Conservation (phyloP, 2,329 filamentous ascomycete species). For the Botryotinia globosa region DNA sequence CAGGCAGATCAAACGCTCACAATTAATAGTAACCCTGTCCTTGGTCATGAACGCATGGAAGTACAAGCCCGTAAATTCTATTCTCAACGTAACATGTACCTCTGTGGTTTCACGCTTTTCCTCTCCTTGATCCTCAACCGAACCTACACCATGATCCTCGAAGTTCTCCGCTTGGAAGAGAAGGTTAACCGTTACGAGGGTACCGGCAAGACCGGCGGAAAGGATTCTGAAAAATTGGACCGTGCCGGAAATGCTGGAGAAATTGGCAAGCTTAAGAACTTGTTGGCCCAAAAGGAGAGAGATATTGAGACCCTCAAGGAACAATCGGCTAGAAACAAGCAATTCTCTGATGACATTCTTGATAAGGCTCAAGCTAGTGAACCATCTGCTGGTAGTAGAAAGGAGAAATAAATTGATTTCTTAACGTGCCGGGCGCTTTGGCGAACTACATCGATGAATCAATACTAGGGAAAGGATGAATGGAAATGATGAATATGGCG, state of each 20-base stretch:
- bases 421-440: slow-evolving; percentile 2
- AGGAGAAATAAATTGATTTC: slow-evolving; percentile 1
- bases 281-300: slow-evolving; percentile 70
- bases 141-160: slow-evolving; percentile 78
- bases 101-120: slow-evolving; percentile 98
- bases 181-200: slow-evolving; percentile 82
- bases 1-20: slow-evolving; percentile 29
- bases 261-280: slow-evolving; percentile 64
- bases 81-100: slow-evolving; percentile 99
- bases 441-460: background rate
- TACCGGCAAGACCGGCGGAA: slow-evolving; percentile 55
- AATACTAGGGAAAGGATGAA: background rate
- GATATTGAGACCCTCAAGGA: slow-evolving; percentile 59
- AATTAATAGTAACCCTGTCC: slow-evolving; percentile 57
- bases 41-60: slow-evolving; percentile 94
- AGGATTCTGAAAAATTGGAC: slow-evolving; percentile 70
- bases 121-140: slow-evolving; percentile 98
- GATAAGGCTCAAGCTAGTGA: slow-evolving; percentile 14
- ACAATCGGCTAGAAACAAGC: slow-evolving; percentile 53
- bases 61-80: slow-evolving; percentile 99
- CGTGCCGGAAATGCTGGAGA: slow-evolving; percentile 72
- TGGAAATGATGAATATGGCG: background rate
- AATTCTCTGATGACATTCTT: slow-evolving; percentile 12
- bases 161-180: slow-evolving; percentile 71
- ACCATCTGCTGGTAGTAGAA: slow-evolving; percentile 8